These are phyloP conservation scores for Lycium ferocissimum DNA, from an alignment of 257 asterid genomes.

Conservation along the genomic window DNA sequence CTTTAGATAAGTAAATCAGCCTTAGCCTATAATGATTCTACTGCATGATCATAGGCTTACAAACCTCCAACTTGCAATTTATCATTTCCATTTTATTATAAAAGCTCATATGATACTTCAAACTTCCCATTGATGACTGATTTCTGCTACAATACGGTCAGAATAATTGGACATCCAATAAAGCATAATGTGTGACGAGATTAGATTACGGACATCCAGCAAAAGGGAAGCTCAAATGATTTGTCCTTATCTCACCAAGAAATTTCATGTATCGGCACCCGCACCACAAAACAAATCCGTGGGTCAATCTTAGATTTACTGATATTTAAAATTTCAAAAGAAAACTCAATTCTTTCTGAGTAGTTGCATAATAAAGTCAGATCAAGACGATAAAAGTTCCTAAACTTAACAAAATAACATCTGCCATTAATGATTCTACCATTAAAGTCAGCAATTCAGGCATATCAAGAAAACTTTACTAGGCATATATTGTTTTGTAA, in stretches of 20 bases:
- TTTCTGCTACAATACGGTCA: background rate
- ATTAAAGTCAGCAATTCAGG: background rate
- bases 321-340: background rate
- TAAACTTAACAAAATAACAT: constrained; percentile 17
- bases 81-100: background rate
- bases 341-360: background rate
- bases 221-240: background rate
- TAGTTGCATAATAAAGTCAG: background rate
- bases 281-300: background rate
- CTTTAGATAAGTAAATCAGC: background rate
- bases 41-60: background rate
- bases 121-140: background rate
- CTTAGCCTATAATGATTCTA: background rate
- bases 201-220: constrained; percentile 3
- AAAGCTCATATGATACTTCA: background rate
- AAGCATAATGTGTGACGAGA: background rate
- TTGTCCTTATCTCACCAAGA: background rate
- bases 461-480: background rate
- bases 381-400: background rate
- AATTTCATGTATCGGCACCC: background rate
- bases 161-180: constrained; percentile 5
- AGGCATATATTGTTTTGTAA: background rate
- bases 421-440: background rate
- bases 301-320: background rate
- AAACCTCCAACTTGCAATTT: background rate